These are phyloP conservation scores for Candida germanica DNA, from an alignment of 805 yeast species.

Conservation along the genomic window DNA sequence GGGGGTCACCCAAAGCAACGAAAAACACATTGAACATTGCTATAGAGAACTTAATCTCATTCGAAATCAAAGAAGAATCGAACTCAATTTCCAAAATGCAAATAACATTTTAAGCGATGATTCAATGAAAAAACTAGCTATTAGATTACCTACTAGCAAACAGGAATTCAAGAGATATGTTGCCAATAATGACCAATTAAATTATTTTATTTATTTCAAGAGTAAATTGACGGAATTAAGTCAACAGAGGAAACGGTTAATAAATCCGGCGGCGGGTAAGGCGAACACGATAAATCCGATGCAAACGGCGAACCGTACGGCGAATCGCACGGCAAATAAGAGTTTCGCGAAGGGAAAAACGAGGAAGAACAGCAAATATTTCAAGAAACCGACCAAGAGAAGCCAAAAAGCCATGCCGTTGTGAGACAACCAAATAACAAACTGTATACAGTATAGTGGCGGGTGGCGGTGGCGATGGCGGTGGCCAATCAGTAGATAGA, in stretches of 20 bases:
- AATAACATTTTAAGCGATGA: conserved; percentile 24
- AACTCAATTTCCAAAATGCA: conserved; percentile 29
- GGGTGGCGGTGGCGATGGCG: no score
- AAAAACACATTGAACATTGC: conserved; percentile 25
- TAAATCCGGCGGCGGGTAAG: not conserved
- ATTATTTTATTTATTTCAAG: conserved; percentile 39
- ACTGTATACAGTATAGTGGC: no score
- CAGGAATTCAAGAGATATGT: conserved; percentile 42
- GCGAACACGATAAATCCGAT: no score
- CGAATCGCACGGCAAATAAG: not conserved
- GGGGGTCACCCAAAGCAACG: conserved; percentile 15
- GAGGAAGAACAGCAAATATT: conserved; percentile 3
- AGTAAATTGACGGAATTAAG: conserved; percentile 29
- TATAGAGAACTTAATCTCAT: conserved; percentile 38
- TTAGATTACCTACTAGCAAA: conserved; percentile 49
- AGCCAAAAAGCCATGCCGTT: conserved; percentile 12
- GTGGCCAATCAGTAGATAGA: no score
- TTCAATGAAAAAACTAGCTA: conserved; percentile 53
- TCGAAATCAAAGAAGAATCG: conserved; percentile 42
- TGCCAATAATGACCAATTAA: conserved; percentile 30
- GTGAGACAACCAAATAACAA: no score
- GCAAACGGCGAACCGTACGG: no score
- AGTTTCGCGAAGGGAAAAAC: not conserved
- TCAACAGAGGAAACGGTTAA: conserved; percentile 20
- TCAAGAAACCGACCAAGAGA: conserved; percentile 5